Evolutionary conservation across 371 early-diverging fungal genomes (phyloP), one percentile per base, ranked within the genome.

Genomic region (Apophysomyces trapeziformis): DNA sequence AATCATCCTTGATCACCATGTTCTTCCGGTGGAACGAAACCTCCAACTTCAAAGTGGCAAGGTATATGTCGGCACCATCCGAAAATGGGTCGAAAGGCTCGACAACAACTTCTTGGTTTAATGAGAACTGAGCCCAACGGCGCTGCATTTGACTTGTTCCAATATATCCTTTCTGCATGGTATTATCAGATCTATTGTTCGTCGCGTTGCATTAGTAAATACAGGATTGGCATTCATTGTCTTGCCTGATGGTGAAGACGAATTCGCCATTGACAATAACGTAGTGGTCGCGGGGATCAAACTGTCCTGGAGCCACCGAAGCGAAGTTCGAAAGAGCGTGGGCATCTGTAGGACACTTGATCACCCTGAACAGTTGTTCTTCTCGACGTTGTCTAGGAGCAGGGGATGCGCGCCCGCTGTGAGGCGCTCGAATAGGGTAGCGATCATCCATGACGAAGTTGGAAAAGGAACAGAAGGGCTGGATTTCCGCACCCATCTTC

Each of bases 121-220:
- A 71, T 5, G 94, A 92, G 50, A 95, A 82, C 21, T 82, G 81
- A n/a, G 94, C 95, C 93, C 94, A 97, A 47, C 88, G 85, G 37
- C 98, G 89, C 57, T 96, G 97, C 50, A 90, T 81, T 44, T 76
- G 72, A 32, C 91, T 88, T 14, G 93, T 89, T 6, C 94, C 96
- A 11, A 97, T 68, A 45, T 89, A 77, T 16, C 93, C 91, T 1
- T 80, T 64, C n/a, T 78, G 72, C 46, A 90, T 64, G n/a, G 69
- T 62, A 64, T 85, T 79, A 68, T 89, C 80, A 46, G 82, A 61
- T 60, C 92, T 93, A 57, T 43, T 36, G 9, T 60, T 67, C 8
- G 26, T 4, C 16, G 26, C 44, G 32, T 50, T 16, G 36, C 9
- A 7, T 8, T 54, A 7, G 18, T 36, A 56, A 44, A 14, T n/a